These are phyloP conservation scores for Zygosaccharomyces sapae DNA, from an alignment of 1,139 yeast genomes.

Conservation along the genomic window DNA sequence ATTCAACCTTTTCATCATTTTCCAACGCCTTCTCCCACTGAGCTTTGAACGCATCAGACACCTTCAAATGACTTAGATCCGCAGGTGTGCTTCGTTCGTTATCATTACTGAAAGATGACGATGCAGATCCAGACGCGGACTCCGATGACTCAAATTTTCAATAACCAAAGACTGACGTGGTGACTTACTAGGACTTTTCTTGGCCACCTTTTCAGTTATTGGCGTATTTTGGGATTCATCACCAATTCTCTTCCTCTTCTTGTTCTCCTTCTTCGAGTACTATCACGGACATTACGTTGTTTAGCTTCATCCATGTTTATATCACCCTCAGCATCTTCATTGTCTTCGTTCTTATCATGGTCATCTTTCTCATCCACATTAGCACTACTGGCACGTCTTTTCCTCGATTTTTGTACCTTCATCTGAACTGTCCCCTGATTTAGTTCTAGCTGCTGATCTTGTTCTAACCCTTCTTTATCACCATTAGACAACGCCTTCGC, in stretches of 20 bases:
- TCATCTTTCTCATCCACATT: neutral
- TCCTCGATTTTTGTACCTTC: conserved; percentile 3
- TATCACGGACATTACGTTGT: neutral
- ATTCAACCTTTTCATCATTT: conserved; percentile 9
- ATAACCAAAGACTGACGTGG: conserved; percentile 24
- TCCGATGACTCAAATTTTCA: conserved; percentile 25
- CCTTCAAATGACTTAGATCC: conserved; percentile 7
- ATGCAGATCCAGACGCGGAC: conserved; percentile 12
- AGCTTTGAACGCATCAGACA: conserved; percentile 26
- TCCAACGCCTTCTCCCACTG: conserved; percentile 18
- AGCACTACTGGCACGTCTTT: conserved; percentile 5
- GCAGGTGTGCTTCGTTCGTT: neutral
- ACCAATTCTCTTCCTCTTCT: conserved; percentile 16
- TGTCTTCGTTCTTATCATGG: conserved; percentile 3
- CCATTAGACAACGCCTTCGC: conserved; percentile 16
- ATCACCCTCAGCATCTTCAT: conserved; percentile 8
- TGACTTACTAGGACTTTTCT: conserved; percentile 23
- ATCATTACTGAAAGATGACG: conserved; percentile 13
- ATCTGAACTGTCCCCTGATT: conserved; percentile 7
- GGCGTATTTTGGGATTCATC: conserved; percentile 17
- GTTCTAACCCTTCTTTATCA: conserved; percentile 16
- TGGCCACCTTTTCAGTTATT: conserved; percentile 24
- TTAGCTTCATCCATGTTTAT: conserved; percentile 6
- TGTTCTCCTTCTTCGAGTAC: neutral
- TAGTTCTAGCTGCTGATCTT: conserved; percentile 2